Evolutionary conservation across 306 rosid species (phyloP).

Genomic region (Fragaria iinumae): DNA sequence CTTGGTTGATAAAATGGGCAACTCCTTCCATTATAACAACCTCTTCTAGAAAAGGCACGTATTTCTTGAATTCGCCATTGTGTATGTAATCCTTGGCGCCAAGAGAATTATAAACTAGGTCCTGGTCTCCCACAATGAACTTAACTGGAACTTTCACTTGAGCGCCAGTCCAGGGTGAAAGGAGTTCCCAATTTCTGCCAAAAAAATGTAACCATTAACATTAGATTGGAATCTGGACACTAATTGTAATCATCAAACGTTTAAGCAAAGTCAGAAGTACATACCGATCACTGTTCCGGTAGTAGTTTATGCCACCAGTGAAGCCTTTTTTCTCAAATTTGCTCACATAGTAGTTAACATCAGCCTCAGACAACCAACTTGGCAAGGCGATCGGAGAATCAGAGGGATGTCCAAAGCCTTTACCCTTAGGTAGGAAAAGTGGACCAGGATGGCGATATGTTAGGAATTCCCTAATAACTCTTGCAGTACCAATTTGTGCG

Average conservation of each 20-base stretch:
- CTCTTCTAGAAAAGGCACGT: constrained; percentile 58
- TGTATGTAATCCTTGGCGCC: constrained; percentile 57
- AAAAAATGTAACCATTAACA: no score
- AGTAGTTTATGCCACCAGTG: constrained; percentile 69
- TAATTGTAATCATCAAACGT: background rate
- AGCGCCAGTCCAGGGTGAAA: constrained; percentile 63
- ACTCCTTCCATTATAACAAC: constrained; percentile 59
- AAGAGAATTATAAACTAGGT: constrained; percentile 50
- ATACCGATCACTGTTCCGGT: constrained; percentile 58
- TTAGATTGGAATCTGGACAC: background rate
- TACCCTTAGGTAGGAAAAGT: constrained; percentile 48
- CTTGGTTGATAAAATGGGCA: constrained; percentile 61
- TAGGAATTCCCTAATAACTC: constrained; percentile 54
- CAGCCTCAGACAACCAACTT: constrained; percentile 74
- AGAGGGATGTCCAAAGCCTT: constrained; percentile 34
- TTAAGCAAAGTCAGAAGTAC: constrained; percentile 4
- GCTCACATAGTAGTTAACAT: constrained; percentile 48
- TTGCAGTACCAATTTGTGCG: constrained; percentile 45
- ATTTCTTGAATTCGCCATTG: constrained; percentile 61
- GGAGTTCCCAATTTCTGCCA: constrained; percentile 57
- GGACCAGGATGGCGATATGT: constrained; percentile 58
- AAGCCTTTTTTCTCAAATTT: constrained; percentile 61
- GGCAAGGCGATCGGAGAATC: constrained; percentile 50
- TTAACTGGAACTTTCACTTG: constrained; percentile 60
- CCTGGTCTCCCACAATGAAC: constrained; percentile 71